Base-by-base conservation (phyloP, 2,329 filamentous ascomycete species). In the Boeremia exigua region DNA sequence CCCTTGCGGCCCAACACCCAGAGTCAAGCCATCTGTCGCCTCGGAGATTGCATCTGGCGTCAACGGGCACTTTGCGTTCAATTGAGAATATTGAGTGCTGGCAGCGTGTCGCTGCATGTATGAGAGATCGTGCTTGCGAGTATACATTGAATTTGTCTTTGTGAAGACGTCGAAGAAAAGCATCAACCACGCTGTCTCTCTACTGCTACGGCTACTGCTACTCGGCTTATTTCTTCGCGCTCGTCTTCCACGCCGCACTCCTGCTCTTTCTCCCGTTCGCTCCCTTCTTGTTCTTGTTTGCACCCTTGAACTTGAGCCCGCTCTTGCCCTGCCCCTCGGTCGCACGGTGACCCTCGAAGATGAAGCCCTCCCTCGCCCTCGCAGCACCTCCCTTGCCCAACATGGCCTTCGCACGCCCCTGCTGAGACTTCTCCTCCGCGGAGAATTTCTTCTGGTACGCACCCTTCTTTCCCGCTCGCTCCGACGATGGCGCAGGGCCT, bases 321-420 rank as follows among this genome's bases (percentile, higher is more conserved):
- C 85, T 85, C 66, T 81, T 87, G 4, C 84, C 88, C 57, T 88
- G 85, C 54, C 82, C 88, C 29, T 82, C 78, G 50, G 84, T 90
- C 9, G 91, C 91, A 49, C 91, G 83, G 60, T 88, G 87, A 0
- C 91, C 91, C 74, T 96, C 91, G 66, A 94, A 93, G n/a, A 93
- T 84, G 60, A 93, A 85, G 14, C 82, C 80, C 74, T 92, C 88
- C 0, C 88, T 88, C 1, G 83, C 82, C 75, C 85, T 82, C 60
- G 81, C 77, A 33, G 87, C 87, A 47, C 85, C 86, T 15, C 88
- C 84, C 58, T 86, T 86, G 40, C 91, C 91, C 42, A 95, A 81
- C 39, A 96, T 82, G 68, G 89, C 92, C 43, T 83, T 80, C 2
- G 89, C 88, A 55, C 91, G 86, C n/a, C 91, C 91, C 52, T 87